Base-by-base conservation (phyloP, 2,329 filamentous ascomycete genomes). In the Domatiomyces catenatus region DNA sequence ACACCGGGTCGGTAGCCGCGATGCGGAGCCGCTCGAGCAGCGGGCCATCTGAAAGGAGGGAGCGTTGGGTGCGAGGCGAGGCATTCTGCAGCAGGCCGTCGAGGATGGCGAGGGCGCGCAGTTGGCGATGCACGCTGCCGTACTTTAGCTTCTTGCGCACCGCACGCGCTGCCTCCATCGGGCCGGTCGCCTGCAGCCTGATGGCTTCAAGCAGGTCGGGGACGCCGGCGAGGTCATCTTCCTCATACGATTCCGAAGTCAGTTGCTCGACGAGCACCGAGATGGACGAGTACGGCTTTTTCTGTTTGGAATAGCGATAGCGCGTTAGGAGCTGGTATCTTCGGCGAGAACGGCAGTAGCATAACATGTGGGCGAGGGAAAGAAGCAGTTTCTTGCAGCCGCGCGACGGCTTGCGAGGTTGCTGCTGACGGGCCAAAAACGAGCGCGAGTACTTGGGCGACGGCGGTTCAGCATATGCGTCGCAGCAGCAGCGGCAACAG, bases 71-170 rank as follows among this genome's bases (percentile, higher is more conserved):
- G 10, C 83, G 79, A 10, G 83, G 75, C 1, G 90, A 90, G 2
- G 88, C 89, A 69, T 98, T 98, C 63, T 95, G 86, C 54, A 98
- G 92, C 42, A 98, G 75, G 43, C 86, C 89, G 64, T 98, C 92
- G 1, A 98, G 77, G 47, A 98, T 82, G 8, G 84, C 83, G 19
- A 98, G 76, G 36, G 92, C 85, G 53, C 92, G 80, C 32, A 96
- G 75, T 67, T 98, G 92, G 47, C 88, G 83, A 67, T 96, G 90
- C n/a, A 86, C 75, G 62, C 81, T 94, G 60, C 92, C 92, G 68
- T 98, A 96, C 71, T 98, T 98, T 75, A 98, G 79, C 73, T 96
- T 96, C 77, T 98, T 98, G 54, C 92, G 81, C 60, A 98, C 78
- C 46, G 92, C 89, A 63, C 92, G 80, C 49, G 90, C 87, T 52